These are phyloP conservation scores for Dendrocalamus sinicus DNA, from an alignment of 176 grass and related monocot genomes.

Conservation along the genomic window DNA sequence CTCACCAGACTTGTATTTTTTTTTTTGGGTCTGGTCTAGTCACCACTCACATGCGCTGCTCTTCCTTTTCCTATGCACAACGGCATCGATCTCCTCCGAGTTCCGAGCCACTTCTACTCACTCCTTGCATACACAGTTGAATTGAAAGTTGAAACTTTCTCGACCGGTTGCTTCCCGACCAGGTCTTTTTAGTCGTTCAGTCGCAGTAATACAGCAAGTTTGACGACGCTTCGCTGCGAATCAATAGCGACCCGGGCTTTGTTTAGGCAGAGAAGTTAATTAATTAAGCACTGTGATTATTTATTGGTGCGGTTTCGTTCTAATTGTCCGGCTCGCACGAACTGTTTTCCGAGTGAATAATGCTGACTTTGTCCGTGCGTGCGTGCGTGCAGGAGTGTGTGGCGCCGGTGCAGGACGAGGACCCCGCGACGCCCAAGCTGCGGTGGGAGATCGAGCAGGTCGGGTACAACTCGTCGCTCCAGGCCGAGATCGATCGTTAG, in stretches of 20 bases:
- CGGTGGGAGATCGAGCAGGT: constrained; percentile 77
- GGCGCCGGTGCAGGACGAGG: constrained; percentile 54
- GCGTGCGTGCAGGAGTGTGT: constrained; percentile 56
- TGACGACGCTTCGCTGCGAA: not conserved
- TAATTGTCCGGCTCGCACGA: not conserved
- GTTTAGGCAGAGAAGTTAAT: not conserved
- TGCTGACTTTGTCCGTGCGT: not conserved
- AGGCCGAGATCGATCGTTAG: constrained; percentile 61
- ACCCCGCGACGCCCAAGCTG: constrained; percentile 63
- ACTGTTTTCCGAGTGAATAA: not conserved
- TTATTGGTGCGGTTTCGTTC: not conserved
- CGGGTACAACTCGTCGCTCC: constrained; percentile 60
- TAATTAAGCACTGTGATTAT: not conserved
- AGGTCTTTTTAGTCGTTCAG: not conserved
- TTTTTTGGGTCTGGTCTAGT: not conserved
- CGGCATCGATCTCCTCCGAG: not conserved
- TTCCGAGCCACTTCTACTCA: not conserved
- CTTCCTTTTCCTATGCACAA: not conserved
- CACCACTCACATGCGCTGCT: not conserved
- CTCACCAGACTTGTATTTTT: not conserved
- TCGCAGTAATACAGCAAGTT: not conserved
- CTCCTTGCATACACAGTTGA: not conserved
- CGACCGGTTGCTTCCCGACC: not conserved
- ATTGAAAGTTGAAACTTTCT: constrained; percentile 1
- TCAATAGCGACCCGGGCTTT: not conserved